Base-by-base conservation (phyloP, 495 filamentous ascomycete genomes). In the Choiromyces venosus region DNA sequence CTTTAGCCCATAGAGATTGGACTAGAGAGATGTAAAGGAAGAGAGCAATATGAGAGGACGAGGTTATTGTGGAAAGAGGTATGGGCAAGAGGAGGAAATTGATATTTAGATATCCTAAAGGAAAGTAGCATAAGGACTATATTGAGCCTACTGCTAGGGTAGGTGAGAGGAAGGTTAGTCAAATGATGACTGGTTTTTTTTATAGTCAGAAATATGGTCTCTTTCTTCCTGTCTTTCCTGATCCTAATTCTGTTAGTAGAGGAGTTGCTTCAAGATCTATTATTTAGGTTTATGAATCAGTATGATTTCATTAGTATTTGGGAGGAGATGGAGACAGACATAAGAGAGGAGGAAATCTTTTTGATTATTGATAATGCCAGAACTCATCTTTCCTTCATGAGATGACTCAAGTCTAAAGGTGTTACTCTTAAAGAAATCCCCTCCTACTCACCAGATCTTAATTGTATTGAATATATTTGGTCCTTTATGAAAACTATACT, bases 321-420 rank as follows among this genome's bases (percentile, higher is more conserved):
- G 70, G 64, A 67, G 14, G 64, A 72, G 6, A 46, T 46, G 56
- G 21, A 46, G 35, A 35, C 33, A 21, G 70, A 66, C n/a, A 19
- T 25, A 8, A 36, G 66, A 25, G 61, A 36, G 33, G 37, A 38
- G 37, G 64, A 73, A 37, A 39, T 72, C 36, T 72, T 36, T 66
- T 37, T 72, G n/a, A 72, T 72, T 72, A 67, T 72, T 46, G 61
- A 72, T 12, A 72, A 67, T 66, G 61, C 64, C 33, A 46, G 19
- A 44, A 66, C 61, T 44, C 61, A 66, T 19, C 21, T 33, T 66
- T 65, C 70, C 56, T 12, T 71, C 33, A 35, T 16, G 8, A 71
- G 61, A 42, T 71, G 61, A 44, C n/a, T 72, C 19, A n/a, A 52
- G 40, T 38, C 36, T 10, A 66, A 56, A n/a, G 42, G 29, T 4